These are phyloP conservation scores for Pleomassaria siparia DNA, from an alignment of 2,329 filamentous ascomycete genomes.

Conservation along the genomic window DNA sequence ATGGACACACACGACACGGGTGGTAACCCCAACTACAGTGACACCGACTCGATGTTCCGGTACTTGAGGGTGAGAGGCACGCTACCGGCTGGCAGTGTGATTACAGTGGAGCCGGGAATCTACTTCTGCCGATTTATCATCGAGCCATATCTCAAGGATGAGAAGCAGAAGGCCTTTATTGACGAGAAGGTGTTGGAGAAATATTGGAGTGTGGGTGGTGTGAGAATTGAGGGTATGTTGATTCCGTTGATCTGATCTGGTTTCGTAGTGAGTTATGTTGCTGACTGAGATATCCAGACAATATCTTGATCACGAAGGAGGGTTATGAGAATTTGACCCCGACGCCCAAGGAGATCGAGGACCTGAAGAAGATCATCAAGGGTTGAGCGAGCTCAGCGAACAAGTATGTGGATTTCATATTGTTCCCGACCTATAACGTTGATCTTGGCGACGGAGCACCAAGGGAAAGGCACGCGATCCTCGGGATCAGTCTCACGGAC, in stretches of 20 bases:
- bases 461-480: too few species aligned
- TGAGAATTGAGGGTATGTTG: conserved; percentile 71
- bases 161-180: conserved; percentile 64
- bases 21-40: conserved; percentile 55
- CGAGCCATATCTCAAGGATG: conserved; percentile 66
- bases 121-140: conserved; percentile 77
- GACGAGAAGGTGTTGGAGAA: conserved; percentile 64
- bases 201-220: conserved; percentile 81
- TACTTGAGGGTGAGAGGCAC: conserved; percentile 79
- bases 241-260: background rate
- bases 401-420: too few species aligned
- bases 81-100: conserved; percentile 76
- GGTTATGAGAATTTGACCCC: conserved; percentile 83
- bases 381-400: background rate
- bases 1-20: conserved; percentile 57
- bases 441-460: too few species aligned
- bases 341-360: conserved; percentile 71
- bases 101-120: conserved; percentile 92
- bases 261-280: background rate
- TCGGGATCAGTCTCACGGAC: too few species aligned
- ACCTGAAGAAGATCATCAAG: conserved; percentile 64
- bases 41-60: conserved; percentile 80
- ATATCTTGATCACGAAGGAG: conserved; percentile 74
- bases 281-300: conserved; percentile 54
- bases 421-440: too few species aligned